These are phyloP conservation scores for Boletus reticuloceps DNA, from an alignment of 768 basidiomycete species.

Conservation along the genomic window DNA sequence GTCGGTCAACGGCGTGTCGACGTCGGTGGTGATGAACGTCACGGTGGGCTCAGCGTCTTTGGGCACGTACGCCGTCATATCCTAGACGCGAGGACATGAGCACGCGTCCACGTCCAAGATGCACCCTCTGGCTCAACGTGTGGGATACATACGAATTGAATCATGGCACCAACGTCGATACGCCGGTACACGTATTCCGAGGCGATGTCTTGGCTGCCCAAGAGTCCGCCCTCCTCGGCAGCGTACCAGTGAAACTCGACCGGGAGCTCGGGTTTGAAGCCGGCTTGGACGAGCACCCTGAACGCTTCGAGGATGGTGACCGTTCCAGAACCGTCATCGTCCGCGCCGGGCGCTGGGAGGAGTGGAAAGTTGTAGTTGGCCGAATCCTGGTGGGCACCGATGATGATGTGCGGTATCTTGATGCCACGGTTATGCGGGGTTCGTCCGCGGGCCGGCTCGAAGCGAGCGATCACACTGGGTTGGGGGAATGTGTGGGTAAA, in stretches of 20 bases:
- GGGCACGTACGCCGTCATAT: conserved; percentile 38
- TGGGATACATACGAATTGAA: conserved; percentile 40
- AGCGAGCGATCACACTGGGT: conserved; percentile 19
- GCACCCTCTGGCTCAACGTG: too few relatives aligned
- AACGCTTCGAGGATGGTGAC: conserved; percentile 80
- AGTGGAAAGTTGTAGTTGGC: conserved; percentile 39
- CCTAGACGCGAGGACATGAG: neutral
- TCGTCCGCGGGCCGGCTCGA: conserved; percentile 15
- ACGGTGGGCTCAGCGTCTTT: conserved; percentile 7
- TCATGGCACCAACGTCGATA: conserved; percentile 48
- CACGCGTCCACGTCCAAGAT: too few relatives aligned
- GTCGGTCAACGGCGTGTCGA: conserved; percentile 46
- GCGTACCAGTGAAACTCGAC: conserved; percentile 87
- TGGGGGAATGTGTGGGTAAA: conserved; percentile 22
- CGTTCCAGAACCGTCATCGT: conserved; percentile 58
- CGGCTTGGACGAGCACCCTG: conserved; percentile 63
- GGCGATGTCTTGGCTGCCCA: conserved; percentile 47
- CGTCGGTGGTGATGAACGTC: conserved; percentile 32
- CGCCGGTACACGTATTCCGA: conserved; percentile 45
- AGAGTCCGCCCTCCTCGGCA: conserved; percentile 50
- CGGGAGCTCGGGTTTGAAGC: conserved; percentile 61
- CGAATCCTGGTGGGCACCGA: conserved; percentile 45
- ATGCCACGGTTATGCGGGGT: conserved; percentile 3
- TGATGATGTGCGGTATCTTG: conserved; percentile 32
- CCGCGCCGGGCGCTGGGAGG: conserved; percentile 48